Conservation (phyloP, 1,284 basidiomycete species). For the Peniophora sp. region DNA sequence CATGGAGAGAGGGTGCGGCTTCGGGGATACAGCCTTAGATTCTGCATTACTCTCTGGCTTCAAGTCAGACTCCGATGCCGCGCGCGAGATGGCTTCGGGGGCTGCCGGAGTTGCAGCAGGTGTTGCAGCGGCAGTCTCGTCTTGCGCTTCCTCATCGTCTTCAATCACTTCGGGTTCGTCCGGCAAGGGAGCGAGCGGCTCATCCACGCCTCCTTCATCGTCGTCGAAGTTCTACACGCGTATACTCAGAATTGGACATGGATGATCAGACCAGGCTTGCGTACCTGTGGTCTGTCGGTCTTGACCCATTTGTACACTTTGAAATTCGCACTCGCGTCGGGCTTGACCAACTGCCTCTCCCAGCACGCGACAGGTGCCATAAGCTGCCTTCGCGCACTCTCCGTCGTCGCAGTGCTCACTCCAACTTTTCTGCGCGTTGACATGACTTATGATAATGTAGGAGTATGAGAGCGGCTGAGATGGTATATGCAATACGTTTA, state of each 20-base stretch:
- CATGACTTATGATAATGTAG: constrained; percentile 34
- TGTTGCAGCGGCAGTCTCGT: constrained; percentile 29
- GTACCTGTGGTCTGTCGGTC: constrained; percentile 64
- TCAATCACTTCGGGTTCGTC: constrained; percentile 63
- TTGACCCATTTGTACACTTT: constrained; percentile 69
- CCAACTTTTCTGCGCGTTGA: constrained; percentile 66
- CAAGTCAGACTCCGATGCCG: constrained; percentile 24
- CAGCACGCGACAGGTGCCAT: constrained; percentile 76
- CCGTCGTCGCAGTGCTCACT: constrained; percentile 64
- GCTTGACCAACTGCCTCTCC: constrained; percentile 62
- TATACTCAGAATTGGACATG: not conserved
- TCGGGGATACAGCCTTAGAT: constrained; percentile 58
- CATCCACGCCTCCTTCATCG: constrained; percentile 67
- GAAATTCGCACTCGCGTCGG: constrained; percentile 51
- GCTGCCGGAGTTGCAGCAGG: constrained; percentile 37
- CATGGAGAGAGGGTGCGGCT: constrained; percentile 41
- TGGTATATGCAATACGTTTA: too few species aligned
- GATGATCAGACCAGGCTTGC: constrained; percentile 9
- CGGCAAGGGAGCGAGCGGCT: constrained; percentile 68
- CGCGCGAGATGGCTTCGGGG: constrained; percentile 27
- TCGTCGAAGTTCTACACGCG: constrained; percentile 65
- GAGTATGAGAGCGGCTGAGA: too few species aligned
- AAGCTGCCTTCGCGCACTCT: constrained; percentile 68
- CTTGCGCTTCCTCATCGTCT: constrained; percentile 58
- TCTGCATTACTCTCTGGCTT: constrained; percentile 25